Conservation (phyloP, 371 early-diverging fungal species). For the Lichtheimia ornata region DNA sequence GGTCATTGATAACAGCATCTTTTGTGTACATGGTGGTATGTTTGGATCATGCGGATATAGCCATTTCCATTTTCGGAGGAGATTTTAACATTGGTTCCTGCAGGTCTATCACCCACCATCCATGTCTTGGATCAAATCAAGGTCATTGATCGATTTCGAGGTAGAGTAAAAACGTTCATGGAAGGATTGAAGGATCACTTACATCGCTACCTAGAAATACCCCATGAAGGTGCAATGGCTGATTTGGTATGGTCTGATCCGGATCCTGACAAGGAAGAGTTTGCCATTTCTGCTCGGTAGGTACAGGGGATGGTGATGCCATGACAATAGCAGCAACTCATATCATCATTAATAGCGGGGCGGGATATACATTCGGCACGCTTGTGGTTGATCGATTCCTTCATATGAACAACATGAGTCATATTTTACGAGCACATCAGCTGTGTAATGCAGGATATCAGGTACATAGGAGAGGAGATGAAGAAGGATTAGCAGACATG, state of each 20-base stretch:
- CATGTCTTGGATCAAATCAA: conserved; percentile 93
- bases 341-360: conserved; percentile 65
- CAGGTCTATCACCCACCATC: conserved; percentile 88
- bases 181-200: background rate
- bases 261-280: conserved; percentile 77
- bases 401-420: conserved; percentile 81
- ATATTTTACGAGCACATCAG: conserved; percentile 95
- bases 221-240: conserved; percentile 98
- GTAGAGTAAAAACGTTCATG: conserved; percentile 33
- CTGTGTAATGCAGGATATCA: conserved; percentile 96
- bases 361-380: conserved; percentile 92
- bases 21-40: conserved; percentile 96
- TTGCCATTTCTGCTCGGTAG: conserved; percentile 83
- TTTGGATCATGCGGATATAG: background rate
- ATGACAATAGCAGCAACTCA: background rate
- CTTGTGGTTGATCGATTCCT: conserved; percentile 85
- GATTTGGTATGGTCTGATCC: conserved; percentile 99
- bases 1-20: conserved; percentile 89
- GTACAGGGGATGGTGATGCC: background rate
- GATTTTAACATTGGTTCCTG: background rate
- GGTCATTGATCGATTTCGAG: conserved; percentile 87
- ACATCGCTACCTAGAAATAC: conserved; percentile 71
- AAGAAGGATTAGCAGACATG: background rate
- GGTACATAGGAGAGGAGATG: conserved; percentile 30
- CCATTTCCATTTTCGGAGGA: background rate